phyloP scores from a whole-genome alignment of 768 basidiomycete species.

The Amanita rimosa region DNA sequence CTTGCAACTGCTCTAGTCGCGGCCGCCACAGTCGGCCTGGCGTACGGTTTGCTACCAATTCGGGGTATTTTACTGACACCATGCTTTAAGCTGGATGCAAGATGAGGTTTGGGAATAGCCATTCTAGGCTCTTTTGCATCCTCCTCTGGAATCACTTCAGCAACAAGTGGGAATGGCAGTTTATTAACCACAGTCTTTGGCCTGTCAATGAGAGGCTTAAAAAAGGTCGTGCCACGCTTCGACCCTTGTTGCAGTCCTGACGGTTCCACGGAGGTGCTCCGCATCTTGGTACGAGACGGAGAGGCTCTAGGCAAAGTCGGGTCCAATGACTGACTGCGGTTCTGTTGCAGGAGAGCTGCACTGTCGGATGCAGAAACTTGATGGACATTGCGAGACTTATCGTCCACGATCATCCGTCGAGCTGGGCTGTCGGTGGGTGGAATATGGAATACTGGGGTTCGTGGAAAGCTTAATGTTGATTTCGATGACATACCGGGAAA shows the following conservation, averaged over 20 bases:
- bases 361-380: background rate
- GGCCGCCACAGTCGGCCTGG: conserved; percentile 20
- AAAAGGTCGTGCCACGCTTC: conserved; percentile 1
- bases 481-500: conserved; percentile 36
- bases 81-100: conserved; percentile 28
- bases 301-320: background rate
- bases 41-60: conserved; percentile 48
- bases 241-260: conserved; percentile 5
- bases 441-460: conserved; percentile 19
- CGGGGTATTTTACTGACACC: conserved; percentile 50
- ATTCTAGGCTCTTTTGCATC: background rate
- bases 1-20: background rate
- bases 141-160: conserved; percentile 2
- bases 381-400: conserved; percentile 15
- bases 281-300: background rate
- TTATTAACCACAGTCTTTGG: conserved; percentile 7
- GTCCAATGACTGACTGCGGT: conserved; percentile 4
- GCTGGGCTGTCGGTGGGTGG: conserved; percentile 28
- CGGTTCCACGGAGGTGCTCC: conserved; percentile 8
- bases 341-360: background rate
- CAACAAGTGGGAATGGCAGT: conserved; percentile 26
- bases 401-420: conserved; percentile 22
- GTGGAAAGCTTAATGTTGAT: conserved; percentile 14
- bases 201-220: background rate
- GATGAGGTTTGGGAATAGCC: background rate